Evolutionary conservation across 2,329 filamentous ascomycete genomes (phyloP), one percentile per base, ranked within the genome.

Genomic region (Stylonectria norvegica): DNA sequence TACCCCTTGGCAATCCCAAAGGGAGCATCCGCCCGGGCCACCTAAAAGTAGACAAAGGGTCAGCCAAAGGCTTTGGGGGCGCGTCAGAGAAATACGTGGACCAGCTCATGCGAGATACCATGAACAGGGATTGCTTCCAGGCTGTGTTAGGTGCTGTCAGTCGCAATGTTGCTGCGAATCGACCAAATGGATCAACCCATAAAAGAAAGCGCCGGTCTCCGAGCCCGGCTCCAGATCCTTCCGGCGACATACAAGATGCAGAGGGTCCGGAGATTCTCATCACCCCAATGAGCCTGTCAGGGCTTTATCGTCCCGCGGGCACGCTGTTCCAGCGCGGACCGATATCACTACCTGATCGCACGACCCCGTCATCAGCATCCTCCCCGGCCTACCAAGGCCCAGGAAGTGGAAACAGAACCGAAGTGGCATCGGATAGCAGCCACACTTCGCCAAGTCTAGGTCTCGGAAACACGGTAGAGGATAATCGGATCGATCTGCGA

Each of bases 401-500:
- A 1, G 49, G 43, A 6, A 51, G 51, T 4, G 56, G 48, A 20
- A 50, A 52, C 5, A 16, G 30, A 19, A 32, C 30, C 0, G 50
- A 48, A n/a, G 32, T 37, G 4, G 31, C 45, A 11, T 57, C 59
- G 4, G 49, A 45, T 11, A 62, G 61, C 44, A 61, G 53, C 20
- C 54, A 63, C 23, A 58, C 60, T 8, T 64, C 62, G 5, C 58
- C 60, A 1, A 45, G 54, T 19, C 37, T 49, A 17, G 62, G 56
- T 6, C 57, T 63, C n/a, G 62, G 62, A n/a, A 65, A 62, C 47
- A 63, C 57, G 10, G 49, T 49, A 5, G 63, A 65, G 38, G 64
- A 66, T 39, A 66, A 65, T 25, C 51, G 58, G 14, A 48, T 65
- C 16, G 61, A 65, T 23, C 37, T 65, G 19, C 51, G 62, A 18